Conservation (phyloP, 257 asterid genomes). For the Gentiana macrophylla region DNA sequence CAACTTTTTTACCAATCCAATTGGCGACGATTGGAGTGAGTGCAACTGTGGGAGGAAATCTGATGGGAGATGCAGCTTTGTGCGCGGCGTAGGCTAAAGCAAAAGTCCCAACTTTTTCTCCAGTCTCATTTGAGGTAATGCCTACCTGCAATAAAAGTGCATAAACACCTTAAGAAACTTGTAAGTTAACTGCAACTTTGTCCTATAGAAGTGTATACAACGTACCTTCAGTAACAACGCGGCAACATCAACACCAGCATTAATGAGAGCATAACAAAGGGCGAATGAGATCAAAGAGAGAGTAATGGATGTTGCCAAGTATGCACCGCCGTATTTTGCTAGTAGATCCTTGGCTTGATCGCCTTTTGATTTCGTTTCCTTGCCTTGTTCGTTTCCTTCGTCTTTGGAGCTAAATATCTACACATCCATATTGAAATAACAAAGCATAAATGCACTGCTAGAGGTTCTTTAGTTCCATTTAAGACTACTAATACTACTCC, state of each 20-base stretch:
- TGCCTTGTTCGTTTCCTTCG: slow-evolving; percentile 26
- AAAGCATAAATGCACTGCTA: not conserved
- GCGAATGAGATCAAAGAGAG: slow-evolving; percentile 82
- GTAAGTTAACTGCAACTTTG: not conserved
- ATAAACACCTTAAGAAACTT: slow-evolving; percentile 3
- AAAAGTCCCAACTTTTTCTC: slow-evolving; percentile 91
- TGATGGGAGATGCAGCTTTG: slow-evolving; percentile 95
- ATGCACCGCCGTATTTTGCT: slow-evolving; percentile 93
- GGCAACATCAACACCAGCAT: slow-evolving; percentile 79
- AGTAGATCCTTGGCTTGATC: slow-evolving; percentile 81
- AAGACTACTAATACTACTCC: not conserved
- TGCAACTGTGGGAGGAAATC: slow-evolving; percentile 96
- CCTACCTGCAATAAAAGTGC: slow-evolving; percentile 46
- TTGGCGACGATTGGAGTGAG: slow-evolving; percentile 83
- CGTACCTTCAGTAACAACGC: slow-evolving; percentile 62
- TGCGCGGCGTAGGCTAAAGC: slow-evolving; percentile 97
- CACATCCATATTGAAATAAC: not conserved
- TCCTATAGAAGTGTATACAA: too few relatives aligned
- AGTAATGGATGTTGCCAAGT: slow-evolving; percentile 84
- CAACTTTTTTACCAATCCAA: slow-evolving; percentile 90
- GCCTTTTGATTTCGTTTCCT: slow-evolving; percentile 59
- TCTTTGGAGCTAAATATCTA: slow-evolving; percentile 79
- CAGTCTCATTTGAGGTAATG: slow-evolving; percentile 50
- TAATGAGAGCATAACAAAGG: slow-evolving; percentile 67
- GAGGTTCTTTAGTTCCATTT: not conserved